Conservation (phyloP, 139 green algal genomes). For the Pseudopediastrum boryanum region DNA sequence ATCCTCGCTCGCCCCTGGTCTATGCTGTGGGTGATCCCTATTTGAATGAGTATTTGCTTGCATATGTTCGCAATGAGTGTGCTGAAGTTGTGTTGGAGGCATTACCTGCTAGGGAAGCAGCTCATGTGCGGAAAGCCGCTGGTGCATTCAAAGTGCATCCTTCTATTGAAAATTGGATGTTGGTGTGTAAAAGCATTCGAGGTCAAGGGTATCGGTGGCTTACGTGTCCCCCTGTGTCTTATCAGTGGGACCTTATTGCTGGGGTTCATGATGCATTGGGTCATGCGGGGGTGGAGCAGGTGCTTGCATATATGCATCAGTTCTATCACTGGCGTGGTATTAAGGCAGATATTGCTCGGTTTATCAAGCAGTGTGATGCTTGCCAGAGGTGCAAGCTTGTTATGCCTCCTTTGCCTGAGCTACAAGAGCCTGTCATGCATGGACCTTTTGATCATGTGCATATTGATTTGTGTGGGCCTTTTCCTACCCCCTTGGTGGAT, state of each 20-base stretch:
- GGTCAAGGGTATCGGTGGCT: not conserved
- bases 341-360: too few species aligned
- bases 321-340: slow-evolving; percentile 31
- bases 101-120: not conserved
- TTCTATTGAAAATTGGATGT: not conserved
- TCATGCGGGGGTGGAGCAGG: slow-evolving; percentile 31
- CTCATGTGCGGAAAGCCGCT: not conserved
- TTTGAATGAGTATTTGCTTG: not conserved
- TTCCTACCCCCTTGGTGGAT: slow-evolving; percentile 1
- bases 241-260: slow-evolving; percentile 21
- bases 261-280: slow-evolving; percentile 31
- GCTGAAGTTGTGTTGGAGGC: not conserved
- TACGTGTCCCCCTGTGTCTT: slow-evolving; percentile 17
- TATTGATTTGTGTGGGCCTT: slow-evolving; percentile 5
- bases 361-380: too few species aligned
- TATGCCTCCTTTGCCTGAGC: too few species aligned
- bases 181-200: not conserved
- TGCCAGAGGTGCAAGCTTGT: too few species aligned
- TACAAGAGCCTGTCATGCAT: too few species aligned
- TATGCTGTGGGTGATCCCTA: not conserved
- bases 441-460: slow-evolving; percentile 17
- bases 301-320: slow-evolving; percentile 8
- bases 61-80: not conserved
- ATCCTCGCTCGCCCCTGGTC: not conserved
- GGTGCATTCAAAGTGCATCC: not conserved